These are phyloP conservation scores for Aspergillus cavernicola DNA, from an alignment of 495 filamentous ascomycete species.

Conservation along the genomic window DNA sequence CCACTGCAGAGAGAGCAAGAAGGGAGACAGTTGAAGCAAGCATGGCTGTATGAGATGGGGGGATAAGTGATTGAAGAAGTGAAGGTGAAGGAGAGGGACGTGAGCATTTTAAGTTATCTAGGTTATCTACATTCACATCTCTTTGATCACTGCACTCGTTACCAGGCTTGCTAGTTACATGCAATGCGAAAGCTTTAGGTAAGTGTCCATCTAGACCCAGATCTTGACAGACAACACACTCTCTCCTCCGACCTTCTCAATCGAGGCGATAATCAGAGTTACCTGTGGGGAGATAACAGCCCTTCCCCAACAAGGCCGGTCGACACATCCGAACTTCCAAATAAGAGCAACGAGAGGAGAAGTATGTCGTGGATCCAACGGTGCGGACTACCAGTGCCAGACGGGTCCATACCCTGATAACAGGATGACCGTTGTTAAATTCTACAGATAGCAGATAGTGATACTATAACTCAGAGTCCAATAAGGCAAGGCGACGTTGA, in stretches of 20 bases:
- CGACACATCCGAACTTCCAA: neutral
- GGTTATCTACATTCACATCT: neutral
- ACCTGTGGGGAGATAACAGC: neutral
- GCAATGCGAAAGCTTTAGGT: conserved; percentile 1
- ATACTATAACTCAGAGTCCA: no score
- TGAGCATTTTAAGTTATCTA: neutral
- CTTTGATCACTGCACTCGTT: no score
- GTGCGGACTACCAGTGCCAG: neutral
- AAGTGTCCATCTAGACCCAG: no score
- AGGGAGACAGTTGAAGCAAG: conserved; percentile 17
- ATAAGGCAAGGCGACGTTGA: no score
- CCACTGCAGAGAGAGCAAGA: conserved; percentile 35
- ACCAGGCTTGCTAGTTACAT: neutral
- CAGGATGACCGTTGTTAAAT: no score
- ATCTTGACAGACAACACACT: neutral
- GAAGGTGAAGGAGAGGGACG: neutral
- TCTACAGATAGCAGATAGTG: no score
- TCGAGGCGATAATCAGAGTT: conserved; percentile 1
- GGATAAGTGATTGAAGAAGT: neutral
- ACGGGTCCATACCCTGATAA: no score
- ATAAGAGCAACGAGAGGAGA: conserved; percentile 12
- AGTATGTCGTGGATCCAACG: neutral
- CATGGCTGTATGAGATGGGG: conserved; percentile 8
- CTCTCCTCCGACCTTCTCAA: conserved; percentile 16
- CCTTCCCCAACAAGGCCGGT: neutral